Evolutionary conservation across 192 early-diverging fungal species (phyloP), one percentile per base, ranked within the genome.

Genomic region (Podila epicladia): DNA sequence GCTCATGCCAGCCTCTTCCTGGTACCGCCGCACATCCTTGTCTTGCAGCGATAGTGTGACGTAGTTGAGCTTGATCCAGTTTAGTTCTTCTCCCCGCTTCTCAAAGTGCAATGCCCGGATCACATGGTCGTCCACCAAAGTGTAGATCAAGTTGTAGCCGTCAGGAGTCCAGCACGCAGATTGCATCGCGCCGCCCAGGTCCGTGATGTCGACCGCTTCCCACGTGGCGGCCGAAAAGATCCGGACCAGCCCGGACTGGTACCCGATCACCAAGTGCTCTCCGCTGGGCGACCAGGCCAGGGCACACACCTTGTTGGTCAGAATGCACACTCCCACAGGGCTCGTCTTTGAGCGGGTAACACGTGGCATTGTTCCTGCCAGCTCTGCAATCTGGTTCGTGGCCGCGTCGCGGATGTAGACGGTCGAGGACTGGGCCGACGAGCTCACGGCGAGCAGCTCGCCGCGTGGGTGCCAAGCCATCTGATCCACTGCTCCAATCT

Each of bases 101-200:
- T 74, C 71, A 13, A 89, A 55, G 64, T 83, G 83, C 55, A 85
- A 26, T 22, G 74, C 71, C 22, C 84, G 61, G 9, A 92, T 64
- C 9, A 82, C 57, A 20, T 71, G 64, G 48, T 85, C 82, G 8
- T 74, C 86, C 28, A 75, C 71, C 51, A 92, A 74, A 7, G 88
- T 77, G 67, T 84, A 92, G 26, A 89, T 85, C 31, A 91, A 48
- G 32, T 84, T 89, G 58, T 69, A 61, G 45, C 87, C 85, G 50
- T 91, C 90, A n/a, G 87, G 89, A 13, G 87, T 84, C 91, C 91
- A 92, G 55, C 83, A 84, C 11, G 87, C 88, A 57, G 85, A 82
- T 80, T 90, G 70, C 24, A 80, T 29, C 5, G 66, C 51, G 12
- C 77, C 77, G 29, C 64, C 62, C 32, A 80, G 17, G 20, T 73